A percentile compares a stretch with the other conserved stretches of the same genome.
Evolutionary conservation across 2,329 filamentous ascomycete genomes (phyloP).

Genomic region (Botryosphaeria dothidea): DNA sequence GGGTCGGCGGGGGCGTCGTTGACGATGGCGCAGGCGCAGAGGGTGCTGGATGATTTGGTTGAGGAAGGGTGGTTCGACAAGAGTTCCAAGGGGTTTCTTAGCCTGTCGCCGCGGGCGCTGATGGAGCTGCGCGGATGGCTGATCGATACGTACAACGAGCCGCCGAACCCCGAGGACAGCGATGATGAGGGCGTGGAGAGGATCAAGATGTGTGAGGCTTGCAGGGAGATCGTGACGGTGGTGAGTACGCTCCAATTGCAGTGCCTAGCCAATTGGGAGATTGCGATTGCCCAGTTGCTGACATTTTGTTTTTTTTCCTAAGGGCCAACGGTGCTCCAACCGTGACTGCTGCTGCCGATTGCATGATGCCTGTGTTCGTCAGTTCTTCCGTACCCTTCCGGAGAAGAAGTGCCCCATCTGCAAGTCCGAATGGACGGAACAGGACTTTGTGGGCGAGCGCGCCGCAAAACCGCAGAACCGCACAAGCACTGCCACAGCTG

Average conservation of each 20-base stretch:
- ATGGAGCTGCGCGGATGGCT: slow-evolving; percentile 86
- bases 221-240: slow-evolving; percentile 83
- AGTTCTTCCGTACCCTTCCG: slow-evolving; percentile 28
- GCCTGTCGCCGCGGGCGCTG: slow-evolving; percentile 72
- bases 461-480: slow-evolving; percentile 1
- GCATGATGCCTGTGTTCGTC: slow-evolving; percentile 36
- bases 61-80: slow-evolving; percentile 83
- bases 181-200: slow-evolving; percentile 52
- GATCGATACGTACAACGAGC: slow-evolving; percentile 85
- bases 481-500: background rate
- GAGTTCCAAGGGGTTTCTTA: slow-evolving; percentile 71
- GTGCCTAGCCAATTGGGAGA: background rate
- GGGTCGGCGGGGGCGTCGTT: slow-evolving; percentile 47
- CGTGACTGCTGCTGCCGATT: slow-evolving; percentile 19
- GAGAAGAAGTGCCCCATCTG: slow-evolving; percentile 34
- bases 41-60: slow-evolving; percentile 67
- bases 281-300: background rate
- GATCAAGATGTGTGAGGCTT: slow-evolving; percentile 86
- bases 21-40: slow-evolving; percentile 76
- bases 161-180: slow-evolving; percentile 48
- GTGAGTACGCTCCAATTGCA: background rate
- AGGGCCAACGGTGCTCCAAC: slow-evolving; percentile 23
- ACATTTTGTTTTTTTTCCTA: background rate
- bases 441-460: slow-evolving; percentile 16
- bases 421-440: slow-evolving; percentile 28